These are phyloP conservation scores for Trametes cingulata DNA, from an alignment of 768 basidiomycete species.

Conservation along the genomic window DNA sequence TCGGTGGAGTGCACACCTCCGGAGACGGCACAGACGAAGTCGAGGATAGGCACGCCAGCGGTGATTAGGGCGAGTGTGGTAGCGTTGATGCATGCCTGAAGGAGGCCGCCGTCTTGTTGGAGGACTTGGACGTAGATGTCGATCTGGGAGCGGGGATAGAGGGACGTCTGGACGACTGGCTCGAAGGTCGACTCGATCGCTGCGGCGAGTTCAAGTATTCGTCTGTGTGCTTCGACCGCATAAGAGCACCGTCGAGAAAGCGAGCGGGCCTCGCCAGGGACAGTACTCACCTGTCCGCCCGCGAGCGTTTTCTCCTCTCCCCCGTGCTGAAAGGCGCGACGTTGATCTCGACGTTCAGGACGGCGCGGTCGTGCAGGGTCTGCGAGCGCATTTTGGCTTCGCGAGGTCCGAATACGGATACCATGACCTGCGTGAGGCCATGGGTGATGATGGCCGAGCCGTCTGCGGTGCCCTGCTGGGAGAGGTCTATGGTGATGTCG, in stretches of 20 bases:
- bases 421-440: constrained; percentile 86
- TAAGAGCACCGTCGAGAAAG: neutral
- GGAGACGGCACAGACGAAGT: constrained; percentile 89
- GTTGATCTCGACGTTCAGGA: constrained; percentile 85
- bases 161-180: constrained; percentile 84
- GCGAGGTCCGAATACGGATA: constrained; percentile 89
- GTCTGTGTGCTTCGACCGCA: constrained; percentile 47
- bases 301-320: constrained; percentile 71
- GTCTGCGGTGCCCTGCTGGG: constrained; percentile 75
- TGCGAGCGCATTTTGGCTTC: constrained; percentile 83
- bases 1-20: constrained; percentile 76
- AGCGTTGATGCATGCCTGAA: constrained; percentile 82
- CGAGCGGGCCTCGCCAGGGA: neutral
- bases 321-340: constrained; percentile 87
- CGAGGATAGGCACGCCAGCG: constrained; percentile 87
- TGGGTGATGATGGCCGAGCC: constrained; percentile 84
- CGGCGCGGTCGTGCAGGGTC: constrained; percentile 84
- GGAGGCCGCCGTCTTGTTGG: constrained; percentile 89
- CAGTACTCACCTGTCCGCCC: constrained; percentile 82
- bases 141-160: constrained; percentile 93
- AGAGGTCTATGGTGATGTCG: constrained; percentile 75
- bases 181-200: constrained; percentile 94
- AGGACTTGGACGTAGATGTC: constrained; percentile 92
- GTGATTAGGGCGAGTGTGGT: constrained; percentile 89
- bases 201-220: constrained; percentile 82